Percentiles rank a stretch among this genome's conserved stretches.
These are phyloP conservation scores for Corchorus olitorius DNA, from an alignment of 345 rosid species.

Conservation along the genomic window DNA sequence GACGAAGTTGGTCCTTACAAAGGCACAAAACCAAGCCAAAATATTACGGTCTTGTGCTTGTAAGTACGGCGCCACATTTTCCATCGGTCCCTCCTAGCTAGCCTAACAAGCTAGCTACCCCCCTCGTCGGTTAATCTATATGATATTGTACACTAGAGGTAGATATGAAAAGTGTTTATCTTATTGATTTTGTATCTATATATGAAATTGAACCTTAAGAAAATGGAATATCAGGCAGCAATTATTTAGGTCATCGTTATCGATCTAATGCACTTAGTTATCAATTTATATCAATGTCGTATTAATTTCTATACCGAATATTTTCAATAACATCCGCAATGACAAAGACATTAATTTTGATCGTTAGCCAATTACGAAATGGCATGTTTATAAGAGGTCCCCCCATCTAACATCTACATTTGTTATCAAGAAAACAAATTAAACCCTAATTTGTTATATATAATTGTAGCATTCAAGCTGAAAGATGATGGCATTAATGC, in stretches of 20 bases:
- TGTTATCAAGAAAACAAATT: background rate
- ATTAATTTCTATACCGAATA: background rate
- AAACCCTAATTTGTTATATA: background rate
- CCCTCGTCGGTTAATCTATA: no score
- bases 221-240: background rate
- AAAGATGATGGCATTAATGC: conserved; percentile 8
- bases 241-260: background rate
- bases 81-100: no score
- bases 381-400: background rate
- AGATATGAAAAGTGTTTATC: no score
- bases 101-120: no score
- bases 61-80: no score
- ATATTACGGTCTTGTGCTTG: no score
- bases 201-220: background rate
- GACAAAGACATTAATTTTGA: background rate
- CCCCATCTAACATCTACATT: background rate
- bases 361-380: background rate
- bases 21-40: no score
- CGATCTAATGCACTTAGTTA: background rate
- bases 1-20: no score
- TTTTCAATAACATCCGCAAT: background rate
- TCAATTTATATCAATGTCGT: background rate
- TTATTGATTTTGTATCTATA: background rate
- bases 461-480: background rate
- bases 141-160: no score